phyloP scores from a whole-genome alignment of 495 filamentous ascomycete species.

The Penicillium coprophilum region DNA sequence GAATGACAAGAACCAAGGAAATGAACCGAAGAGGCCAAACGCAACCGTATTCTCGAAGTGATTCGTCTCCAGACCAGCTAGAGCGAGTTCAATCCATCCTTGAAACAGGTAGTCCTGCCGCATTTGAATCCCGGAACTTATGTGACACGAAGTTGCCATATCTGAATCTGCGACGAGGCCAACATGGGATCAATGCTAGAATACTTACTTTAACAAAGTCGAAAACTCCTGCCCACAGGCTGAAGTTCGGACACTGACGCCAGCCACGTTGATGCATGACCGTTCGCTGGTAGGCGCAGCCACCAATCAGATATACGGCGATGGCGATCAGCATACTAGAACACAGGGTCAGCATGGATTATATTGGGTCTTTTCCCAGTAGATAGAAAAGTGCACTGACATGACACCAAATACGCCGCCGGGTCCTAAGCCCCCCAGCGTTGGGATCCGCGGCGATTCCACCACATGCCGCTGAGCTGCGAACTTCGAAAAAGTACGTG shows the following conservation, averaged over 20 bases:
- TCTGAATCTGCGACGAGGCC: slow-evolving; percentile 24
- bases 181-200: slow-evolving; percentile 35
- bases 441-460: slow-evolving; percentile 60
- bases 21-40: neutral
- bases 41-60: slow-evolving; percentile 6
- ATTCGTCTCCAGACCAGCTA: slow-evolving; percentile 31
- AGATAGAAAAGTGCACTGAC: slow-evolving; percentile 41
- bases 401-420: slow-evolving; percentile 93
- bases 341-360: slow-evolving; percentile 16
- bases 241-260: slow-evolving; percentile 93
- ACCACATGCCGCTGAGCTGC: slow-evolving; percentile 81
- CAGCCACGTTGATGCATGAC: slow-evolving; percentile 94
- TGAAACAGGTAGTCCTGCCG: slow-evolving; percentile 33
- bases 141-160: slow-evolving; percentile 24
- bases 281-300: slow-evolving; percentile 91
- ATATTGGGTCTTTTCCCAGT: neutral
- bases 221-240: slow-evolving; percentile 84
- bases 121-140: slow-evolving; percentile 23
- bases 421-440: slow-evolving; percentile 70
- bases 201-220: slow-evolving; percentile 77
- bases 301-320: slow-evolving; percentile 85
- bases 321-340: slow-evolving; percentile 66
- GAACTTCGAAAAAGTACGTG: slow-evolving; percentile 96
- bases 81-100: slow-evolving; percentile 38
- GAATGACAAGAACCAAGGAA: slow-evolving; percentile 1